phyloP scores from a whole-genome alignment of 345 rosid genomes.

The Bruguiera sexangula region DNA sequence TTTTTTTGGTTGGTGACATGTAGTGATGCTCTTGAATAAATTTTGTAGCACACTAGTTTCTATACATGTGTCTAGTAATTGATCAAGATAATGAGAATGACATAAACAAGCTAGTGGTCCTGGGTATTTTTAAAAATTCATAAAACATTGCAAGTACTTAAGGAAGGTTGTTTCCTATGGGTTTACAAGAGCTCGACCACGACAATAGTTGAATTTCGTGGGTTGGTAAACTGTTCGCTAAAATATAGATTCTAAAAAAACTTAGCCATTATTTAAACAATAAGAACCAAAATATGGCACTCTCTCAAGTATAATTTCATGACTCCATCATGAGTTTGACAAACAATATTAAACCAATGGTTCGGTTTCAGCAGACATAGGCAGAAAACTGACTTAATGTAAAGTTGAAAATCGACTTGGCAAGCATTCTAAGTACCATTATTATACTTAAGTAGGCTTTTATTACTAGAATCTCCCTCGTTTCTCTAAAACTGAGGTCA shows the following conservation, averaged over 20 bases:
- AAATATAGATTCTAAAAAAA: not conserved
- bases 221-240: conserved; percentile 34
- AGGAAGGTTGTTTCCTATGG: not conserved
- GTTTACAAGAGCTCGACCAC: not conserved
- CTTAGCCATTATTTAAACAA: not conserved
- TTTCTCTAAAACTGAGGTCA: conserved; percentile 5
- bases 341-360: not conserved
- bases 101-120: not conserved
- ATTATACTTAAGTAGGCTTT: not conserved
- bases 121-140: not conserved
- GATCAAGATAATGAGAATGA: not conserved
- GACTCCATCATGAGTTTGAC: not conserved
- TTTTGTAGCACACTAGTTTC: no score
- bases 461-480: conserved; percentile 16
- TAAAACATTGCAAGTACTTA: not conserved
- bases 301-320: not conserved
- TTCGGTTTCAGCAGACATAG: not conserved
- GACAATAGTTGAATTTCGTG: conserved; percentile 10
- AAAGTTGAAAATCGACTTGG: conserved; percentile 24
- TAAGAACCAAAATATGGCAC: not conserved
- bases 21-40: no score
- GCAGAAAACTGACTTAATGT: conserved; percentile 6
- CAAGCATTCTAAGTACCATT: conserved; percentile 25
- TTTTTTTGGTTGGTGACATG: no score
- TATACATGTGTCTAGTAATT: no score